Percentiles rank a stretch among this genome's conserved stretches.
These are phyloP conservation scores for Marsdenia floribunda DNA, from an alignment of 257 asterid species.

Conservation along the genomic window DNA sequence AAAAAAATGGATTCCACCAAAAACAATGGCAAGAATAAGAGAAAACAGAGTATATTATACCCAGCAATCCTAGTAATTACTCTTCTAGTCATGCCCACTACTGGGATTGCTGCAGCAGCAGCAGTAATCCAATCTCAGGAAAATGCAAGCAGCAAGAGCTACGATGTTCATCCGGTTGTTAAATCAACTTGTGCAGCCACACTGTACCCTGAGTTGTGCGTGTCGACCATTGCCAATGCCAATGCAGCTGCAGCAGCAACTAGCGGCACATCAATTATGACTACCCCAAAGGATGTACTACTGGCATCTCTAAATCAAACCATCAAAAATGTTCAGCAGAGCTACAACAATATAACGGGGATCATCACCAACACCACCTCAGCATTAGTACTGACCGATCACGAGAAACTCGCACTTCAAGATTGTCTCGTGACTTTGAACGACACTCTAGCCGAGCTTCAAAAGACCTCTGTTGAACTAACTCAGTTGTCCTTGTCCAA, in stretches of 20 bases:
- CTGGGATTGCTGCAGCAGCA: background rate
- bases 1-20: background rate
- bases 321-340: background rate
- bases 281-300: conserved; percentile 4
- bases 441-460: conserved; percentile 6
- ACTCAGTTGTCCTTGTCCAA: background rate
- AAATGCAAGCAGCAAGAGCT: background rate
- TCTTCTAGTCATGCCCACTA: background rate
- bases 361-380: background rate
- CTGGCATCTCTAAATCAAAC: background rate
- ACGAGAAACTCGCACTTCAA: conserved; percentile 1
- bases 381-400: background rate
- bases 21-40: background rate
- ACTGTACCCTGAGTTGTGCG: conserved; percentile 11
- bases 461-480: background rate
- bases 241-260: background rate
- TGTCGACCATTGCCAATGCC: background rate
- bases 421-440: conserved; percentile 6
- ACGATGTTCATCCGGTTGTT: background rate
- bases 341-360: background rate
- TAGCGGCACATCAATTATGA: background rate
- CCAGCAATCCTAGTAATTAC: background rate
- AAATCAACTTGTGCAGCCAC: conserved; percentile 12
- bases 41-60: background rate
- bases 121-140: background rate